Evolutionary conservation across 805 yeast species (phyloP).

Genomic region (Priceomyces carsonii): DNA sequence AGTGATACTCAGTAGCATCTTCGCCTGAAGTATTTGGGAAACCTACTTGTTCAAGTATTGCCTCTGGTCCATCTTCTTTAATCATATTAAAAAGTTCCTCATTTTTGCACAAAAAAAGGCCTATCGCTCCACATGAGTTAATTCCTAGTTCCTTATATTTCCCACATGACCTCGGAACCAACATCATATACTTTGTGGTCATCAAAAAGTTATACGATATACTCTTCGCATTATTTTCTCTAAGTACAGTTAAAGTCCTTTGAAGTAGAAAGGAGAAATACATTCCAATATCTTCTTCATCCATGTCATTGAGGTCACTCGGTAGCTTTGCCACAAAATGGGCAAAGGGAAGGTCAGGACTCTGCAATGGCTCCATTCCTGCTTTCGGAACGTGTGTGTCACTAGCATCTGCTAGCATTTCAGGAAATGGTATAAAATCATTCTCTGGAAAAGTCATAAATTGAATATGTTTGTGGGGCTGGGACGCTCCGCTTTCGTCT

Average conservation of each 20-base stretch:
- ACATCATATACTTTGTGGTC: conserved; percentile 80
- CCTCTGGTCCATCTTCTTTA: conserved; percentile 45
- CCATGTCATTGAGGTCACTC: conserved; percentile 31
- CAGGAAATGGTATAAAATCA: conserved; percentile 59
- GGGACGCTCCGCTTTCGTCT: conserved; percentile 88
- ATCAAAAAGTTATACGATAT: conserved; percentile 79
- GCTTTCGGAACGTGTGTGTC: conserved; percentile 56
- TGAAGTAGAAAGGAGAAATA: conserved; percentile 73
- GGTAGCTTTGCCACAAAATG: conserved; percentile 76
- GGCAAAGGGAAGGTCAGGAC: conserved; percentile 68
- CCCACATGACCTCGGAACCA: conserved; percentile 76
- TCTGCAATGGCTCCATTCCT: conserved; percentile 59
- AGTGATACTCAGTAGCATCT: conserved; percentile 64
- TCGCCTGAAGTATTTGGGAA: conserved; percentile 61
- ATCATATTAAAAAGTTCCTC: conserved; percentile 53
- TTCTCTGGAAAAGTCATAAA: conserved; percentile 66
- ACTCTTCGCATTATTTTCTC: conserved; percentile 46
- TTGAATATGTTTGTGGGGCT: conserved; percentile 90
- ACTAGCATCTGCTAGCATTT: conserved; percentile 39
- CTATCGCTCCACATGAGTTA: conserved; percentile 80
- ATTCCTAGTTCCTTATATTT: conserved; percentile 55
- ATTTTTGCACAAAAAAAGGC: conserved; percentile 75
- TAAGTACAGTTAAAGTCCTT: conserved; percentile 64
- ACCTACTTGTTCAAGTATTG: conserved; percentile 65
- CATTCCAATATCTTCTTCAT: conserved; percentile 62